These are phyloP conservation scores for Cyphellophora attinorum DNA, from an alignment of 2,329 filamentous ascomycete species.

Conservation along the genomic window DNA sequence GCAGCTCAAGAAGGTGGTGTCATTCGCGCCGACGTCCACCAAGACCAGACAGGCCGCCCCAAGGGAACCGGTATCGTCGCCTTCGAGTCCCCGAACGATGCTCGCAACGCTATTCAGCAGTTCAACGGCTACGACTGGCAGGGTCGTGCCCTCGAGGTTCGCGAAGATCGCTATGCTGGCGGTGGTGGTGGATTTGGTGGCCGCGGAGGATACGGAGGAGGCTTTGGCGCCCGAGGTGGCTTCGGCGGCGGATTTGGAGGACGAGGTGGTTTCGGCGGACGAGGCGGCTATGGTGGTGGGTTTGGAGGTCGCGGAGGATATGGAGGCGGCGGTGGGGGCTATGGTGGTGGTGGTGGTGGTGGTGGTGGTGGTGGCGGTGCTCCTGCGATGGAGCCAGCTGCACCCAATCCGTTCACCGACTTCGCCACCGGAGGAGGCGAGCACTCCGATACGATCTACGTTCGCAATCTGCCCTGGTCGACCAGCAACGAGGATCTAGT, in stretches of 20 bases:
- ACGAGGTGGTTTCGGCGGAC: conserved; percentile 36
- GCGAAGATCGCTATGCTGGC: conserved; percentile 82
- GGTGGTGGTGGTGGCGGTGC: conserved; percentile 6
- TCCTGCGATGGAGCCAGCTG: conserved; percentile 29
- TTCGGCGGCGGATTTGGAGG: conserved; percentile 35
- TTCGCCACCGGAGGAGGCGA: conserved; percentile 81
- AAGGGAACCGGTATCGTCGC: conserved; percentile 97
- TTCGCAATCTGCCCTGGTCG: conserved; percentile 97
- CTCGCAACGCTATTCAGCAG: conserved; percentile 88
- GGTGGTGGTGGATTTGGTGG: conserved; percentile 31
- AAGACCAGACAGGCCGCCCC: conserved; percentile 80
- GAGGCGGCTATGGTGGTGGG: conserved; percentile 9
- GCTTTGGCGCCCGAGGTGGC: conserved; percentile 35
- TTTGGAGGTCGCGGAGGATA: conserved; percentile 7
- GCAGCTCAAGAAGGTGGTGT: conserved; percentile 58
- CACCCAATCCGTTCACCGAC: conserved; percentile 86
- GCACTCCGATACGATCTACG: conserved; percentile 75
- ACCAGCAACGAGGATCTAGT: conserved; percentile 97
- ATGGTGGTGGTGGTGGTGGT: conserved; percentile 24
- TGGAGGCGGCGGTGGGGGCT: conserved; percentile 14
- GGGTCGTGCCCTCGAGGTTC: conserved; percentile 82
- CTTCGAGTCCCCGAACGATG: conserved; percentile 90
- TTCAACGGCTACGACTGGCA: conserved; percentile 99
- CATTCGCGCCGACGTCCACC: conserved; percentile 89
- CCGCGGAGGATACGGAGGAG: conserved; percentile 27